A percentile compares a stretch with the other conserved stretches of the same genome.
Evolutionary conservation across 805 yeast species (phyloP).

Genomic region (Candida yuanshanica): DNA sequence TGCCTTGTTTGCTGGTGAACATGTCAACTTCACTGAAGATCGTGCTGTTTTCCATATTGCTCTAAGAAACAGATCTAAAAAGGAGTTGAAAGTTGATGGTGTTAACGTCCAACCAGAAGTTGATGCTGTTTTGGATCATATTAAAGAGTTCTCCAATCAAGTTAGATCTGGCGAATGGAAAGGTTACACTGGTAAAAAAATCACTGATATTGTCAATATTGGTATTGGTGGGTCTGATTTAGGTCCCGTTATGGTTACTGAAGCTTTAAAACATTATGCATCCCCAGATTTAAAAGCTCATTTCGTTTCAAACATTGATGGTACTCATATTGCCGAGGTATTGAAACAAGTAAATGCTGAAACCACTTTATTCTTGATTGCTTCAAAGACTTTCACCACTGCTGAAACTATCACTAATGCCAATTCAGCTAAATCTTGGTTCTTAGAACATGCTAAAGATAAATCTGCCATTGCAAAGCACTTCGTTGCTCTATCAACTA

Average conservation of each 20-base stretch:
- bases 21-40: slow-evolving; percentile 92
- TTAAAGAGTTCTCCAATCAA: slow-evolving; percentile 89
- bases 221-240: slow-evolving; percentile 99
- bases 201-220: slow-evolving; percentile 92
- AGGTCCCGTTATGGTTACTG: slow-evolving; percentile 99
- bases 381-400: slow-evolving; percentile 98
- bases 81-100: slow-evolving; percentile 86
- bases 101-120: slow-evolving; percentile 87
- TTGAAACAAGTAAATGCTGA: slow-evolving; percentile 76
- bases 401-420: slow-evolving; percentile 98
- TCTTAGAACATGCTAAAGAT: slow-evolving; percentile 67
- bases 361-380: slow-evolving; percentile 86
- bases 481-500: slow-evolving; percentile 94
- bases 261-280: slow-evolving; percentile 88
- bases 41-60: slow-evolving; percentile 98
- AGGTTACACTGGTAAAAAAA: slow-evolving; percentile 93
- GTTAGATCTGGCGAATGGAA: slow-evolving; percentile 94
- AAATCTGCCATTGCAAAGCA: slow-evolving; percentile 83
- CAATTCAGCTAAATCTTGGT: slow-evolving; percentile 92
- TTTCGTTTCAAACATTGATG: slow-evolving; percentile 97
- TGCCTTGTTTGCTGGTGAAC: slow-evolving; percentile 86
- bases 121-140: slow-evolving; percentile 85
- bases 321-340: slow-evolving; percentile 93
- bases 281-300: slow-evolving; percentile 72
- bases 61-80: slow-evolving; percentile 84